Conservation (phyloP, 2,329 filamentous ascomycete species). For the Exophiala sp. region DNA sequence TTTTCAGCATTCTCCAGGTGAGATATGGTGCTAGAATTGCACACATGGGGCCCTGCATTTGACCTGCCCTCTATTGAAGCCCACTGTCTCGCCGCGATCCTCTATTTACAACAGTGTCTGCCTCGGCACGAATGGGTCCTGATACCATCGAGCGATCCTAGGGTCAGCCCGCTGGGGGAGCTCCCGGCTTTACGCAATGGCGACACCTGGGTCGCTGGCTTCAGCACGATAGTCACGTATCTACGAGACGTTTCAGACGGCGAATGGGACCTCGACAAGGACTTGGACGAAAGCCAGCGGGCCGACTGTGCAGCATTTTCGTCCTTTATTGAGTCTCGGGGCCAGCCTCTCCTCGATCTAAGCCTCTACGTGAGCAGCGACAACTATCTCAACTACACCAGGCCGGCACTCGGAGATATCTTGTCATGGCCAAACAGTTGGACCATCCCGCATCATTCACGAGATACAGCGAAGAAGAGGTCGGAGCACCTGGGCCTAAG, state of each 20-base stretch:
- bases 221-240: slow-evolving; percentile 53
- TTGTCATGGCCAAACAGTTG: slow-evolving; percentile 87
- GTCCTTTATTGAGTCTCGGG: slow-evolving; percentile 70
- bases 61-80: slow-evolving; percentile 85
- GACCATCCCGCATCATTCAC: slow-evolving; percentile 71
- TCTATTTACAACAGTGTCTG: slow-evolving; percentile 66
- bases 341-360: slow-evolving; percentile 76
- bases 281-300: slow-evolving; percentile 40
- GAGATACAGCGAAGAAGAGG: slow-evolving; percentile 65
- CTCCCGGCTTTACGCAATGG: slow-evolving; percentile 58
- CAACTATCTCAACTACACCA: slow-evolving; percentile 76
- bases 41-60: slow-evolving; percentile 89
- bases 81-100: slow-evolving; percentile 80
- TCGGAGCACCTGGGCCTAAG: slow-evolving; percentile 69
- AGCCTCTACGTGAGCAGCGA: slow-evolving; percentile 85
- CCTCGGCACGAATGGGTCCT: slow-evolving; percentile 63
- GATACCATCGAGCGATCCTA: slow-evolving; percentile 69
- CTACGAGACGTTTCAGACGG: slow-evolving; percentile 46
- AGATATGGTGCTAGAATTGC: slow-evolving; percentile 65
- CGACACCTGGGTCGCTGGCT: slow-evolving; percentile 51
- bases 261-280: slow-evolving; percentile 48
- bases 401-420: slow-evolving; percentile 74
- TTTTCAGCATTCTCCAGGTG: neutral
- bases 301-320: slow-evolving; percentile 49
- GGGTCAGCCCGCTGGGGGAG: slow-evolving; percentile 62